Base-by-base conservation (phyloP, 352 stramenopile species). In the Phytophthora boehmeriae region DNA sequence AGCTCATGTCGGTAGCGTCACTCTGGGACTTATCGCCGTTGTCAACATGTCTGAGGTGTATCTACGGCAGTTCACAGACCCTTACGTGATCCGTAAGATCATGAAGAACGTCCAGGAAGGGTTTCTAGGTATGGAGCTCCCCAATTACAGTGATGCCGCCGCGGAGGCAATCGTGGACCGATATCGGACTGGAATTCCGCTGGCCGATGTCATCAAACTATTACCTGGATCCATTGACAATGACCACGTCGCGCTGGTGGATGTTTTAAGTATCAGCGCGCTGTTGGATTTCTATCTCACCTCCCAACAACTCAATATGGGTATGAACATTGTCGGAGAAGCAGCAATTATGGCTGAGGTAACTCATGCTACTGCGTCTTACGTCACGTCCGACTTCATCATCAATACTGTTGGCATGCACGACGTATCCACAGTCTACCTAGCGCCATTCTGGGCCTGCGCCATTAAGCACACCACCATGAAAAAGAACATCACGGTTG, bases 401-500 rank as follows among this genome's bases (percentile, higher is more conserved):
- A 61, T 73, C 32, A 80, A 67, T 22, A 66, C 58, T 0, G 42
- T 78, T 11, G 73, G 73, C 6, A 78, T 76, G 73, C 60, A 71
- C 28, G 58, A 67, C 6, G 49, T 67, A 0, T 76, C 67, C 1
- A 64, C 69, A 0, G 73, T 69, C 46, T 58, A 76, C 38, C 50
- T 81, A 30, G 73, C 69, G 22, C 69, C 69, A 8, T 81, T 81
- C 59, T 81, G 73, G 73, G 63, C 76, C 27, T 81, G 73, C 27
- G 69, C 66, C 4, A 78, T 81, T n/a, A 57, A 67, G 14, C 59
- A 76, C 43, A 76, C 66, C 16, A 67, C 62, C 4, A 78, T 81
- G 73, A 63, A 54, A 30, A 81, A 81, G 35, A 48, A 57, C 4
- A 59, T 78, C 2, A 54, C 50, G 3, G 19, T 76, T 2, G 44